Evolutionary conservation across 306 rosid genomes (phyloP).

Genomic region (Malus asiatica): DNA sequence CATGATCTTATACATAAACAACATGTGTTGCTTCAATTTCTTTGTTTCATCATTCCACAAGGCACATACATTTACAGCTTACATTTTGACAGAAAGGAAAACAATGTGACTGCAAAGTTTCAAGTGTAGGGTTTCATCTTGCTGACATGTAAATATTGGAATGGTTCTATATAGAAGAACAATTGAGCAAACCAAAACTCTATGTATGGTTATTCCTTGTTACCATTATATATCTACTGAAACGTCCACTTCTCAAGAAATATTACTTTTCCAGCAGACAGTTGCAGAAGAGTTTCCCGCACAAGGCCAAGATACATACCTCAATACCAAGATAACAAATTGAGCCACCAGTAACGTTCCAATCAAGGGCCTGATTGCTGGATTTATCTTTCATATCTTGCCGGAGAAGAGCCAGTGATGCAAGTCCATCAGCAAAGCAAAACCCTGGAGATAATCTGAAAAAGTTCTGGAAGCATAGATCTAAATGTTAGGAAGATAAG

Average conservation of each 20-base stretch:
- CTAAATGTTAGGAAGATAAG: conserved; percentile 15
- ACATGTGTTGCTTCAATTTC: background rate
- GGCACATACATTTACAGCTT: background rate
- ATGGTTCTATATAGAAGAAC: background rate
- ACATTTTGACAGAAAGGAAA: background rate
- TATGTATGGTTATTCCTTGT: background rate
- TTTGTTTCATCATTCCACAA: background rate
- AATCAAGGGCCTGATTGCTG: conserved; percentile 67
- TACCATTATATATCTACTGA: background rate
- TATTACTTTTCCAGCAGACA: conserved; percentile 15
- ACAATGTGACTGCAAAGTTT: background rate
- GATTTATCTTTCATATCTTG: conserved; percentile 95
- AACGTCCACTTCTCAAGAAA: background rate
- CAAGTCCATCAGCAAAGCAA: conserved; percentile 98
- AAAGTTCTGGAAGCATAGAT: conserved; percentile 58
- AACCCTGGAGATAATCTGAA: conserved; percentile 96
- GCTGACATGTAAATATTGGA: background rate
- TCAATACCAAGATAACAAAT: conserved; percentile 85
- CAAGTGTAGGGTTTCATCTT: background rate
- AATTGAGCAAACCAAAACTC: background rate
- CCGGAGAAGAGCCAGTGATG: conserved; percentile 89
- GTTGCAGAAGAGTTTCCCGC: conserved; percentile 2
- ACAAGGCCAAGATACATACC: conserved; percentile 30
- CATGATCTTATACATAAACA: background rate
- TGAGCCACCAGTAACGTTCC: conserved; percentile 95